Percentiles rank a stretch among this genome's conserved stretches.
These are phyloP conservation scores for Pterocarpus macrocarpus DNA, from an alignment of 306 rosid species.

Conservation along the genomic window DNA sequence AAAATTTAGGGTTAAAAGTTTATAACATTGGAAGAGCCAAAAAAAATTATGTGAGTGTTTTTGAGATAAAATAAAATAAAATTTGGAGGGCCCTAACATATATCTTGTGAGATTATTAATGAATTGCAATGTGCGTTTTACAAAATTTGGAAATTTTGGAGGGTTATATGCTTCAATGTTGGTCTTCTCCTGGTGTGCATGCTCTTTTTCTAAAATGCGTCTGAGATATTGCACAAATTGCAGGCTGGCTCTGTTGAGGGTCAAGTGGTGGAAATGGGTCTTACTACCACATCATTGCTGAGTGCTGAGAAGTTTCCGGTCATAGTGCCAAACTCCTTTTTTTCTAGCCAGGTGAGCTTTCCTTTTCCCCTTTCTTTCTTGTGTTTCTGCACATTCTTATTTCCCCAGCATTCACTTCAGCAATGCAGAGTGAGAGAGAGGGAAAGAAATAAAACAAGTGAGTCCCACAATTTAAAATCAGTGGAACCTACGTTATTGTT, in stretches of 20 bases:
- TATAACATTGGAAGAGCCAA: too few relatives aligned
- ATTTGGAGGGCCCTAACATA: neutral
- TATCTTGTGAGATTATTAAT: conserved; percentile 3
- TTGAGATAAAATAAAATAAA: neutral
- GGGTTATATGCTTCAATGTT: conserved; percentile 8
- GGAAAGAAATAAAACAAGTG: conserved; percentile 1
- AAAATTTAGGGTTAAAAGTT: too few relatives aligned
- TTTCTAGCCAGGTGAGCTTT: conserved; percentile 80
- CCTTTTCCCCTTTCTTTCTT: neutral
- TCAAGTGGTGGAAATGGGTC: conserved; percentile 96
- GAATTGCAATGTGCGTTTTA: conserved; percentile 5
- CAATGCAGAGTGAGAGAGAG: conserved; percentile 8
- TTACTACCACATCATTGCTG: conserved; percentile 81
- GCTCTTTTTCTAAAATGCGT: conserved; percentile 14
- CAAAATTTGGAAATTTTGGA: conserved; percentile 27
- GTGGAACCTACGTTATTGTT: conserved; percentile 19
- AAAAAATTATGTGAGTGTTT: too few relatives aligned
- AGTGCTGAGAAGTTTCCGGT: conserved; percentile 92
- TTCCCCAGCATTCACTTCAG: conserved; percentile 30
- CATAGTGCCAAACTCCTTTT: conserved; percentile 86
- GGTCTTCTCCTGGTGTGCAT: conserved; percentile 26
- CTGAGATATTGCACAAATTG: conserved; percentile 42
- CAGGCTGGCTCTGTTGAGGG: conserved; percentile 96
- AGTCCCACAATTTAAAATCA: neutral
- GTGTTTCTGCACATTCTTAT: conserved; percentile 21